phyloP scores from a whole-genome alignment of 805 yeast genomes.

The Candida andamanensis region DNA sequence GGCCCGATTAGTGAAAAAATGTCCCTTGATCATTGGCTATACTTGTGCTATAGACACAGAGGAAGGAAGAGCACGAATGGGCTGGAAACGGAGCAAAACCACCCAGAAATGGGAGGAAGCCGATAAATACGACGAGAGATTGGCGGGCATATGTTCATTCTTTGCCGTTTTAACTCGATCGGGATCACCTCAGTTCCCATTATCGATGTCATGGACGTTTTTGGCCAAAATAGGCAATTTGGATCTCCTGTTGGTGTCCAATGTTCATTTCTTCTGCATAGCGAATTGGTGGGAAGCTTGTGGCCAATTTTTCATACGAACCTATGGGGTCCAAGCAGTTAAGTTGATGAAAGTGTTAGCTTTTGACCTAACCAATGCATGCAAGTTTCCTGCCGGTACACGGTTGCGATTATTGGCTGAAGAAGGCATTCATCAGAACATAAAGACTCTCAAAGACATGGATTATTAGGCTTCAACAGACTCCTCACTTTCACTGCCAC shows the following conservation, averaged over 20 bases:
- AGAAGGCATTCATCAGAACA: slow-evolving; percentile 56
- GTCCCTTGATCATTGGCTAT: slow-evolving; percentile 85
- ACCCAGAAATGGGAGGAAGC: slow-evolving; percentile 53
- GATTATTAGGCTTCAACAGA: slow-evolving; percentile 14
- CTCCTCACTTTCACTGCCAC: slow-evolving; percentile 6
- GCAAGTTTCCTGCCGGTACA: slow-evolving; percentile 69
- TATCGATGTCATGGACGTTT: slow-evolving; percentile 54
- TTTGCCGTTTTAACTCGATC: slow-evolving; percentile 68
- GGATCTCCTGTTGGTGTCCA: slow-evolving; percentile 44
- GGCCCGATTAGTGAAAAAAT: slow-evolving; percentile 86
- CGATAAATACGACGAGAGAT: slow-evolving; percentile 72
- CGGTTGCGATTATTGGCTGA: slow-evolving; percentile 74
- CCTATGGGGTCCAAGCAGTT: slow-evolving; percentile 64
- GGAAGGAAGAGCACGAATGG: slow-evolving; percentile 80
- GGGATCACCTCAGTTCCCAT: slow-evolving; percentile 41
- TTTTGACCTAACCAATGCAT: slow-evolving; percentile 20
- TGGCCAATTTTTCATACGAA: slow-evolving; percentile 48
- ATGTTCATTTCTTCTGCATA: slow-evolving; percentile 65
- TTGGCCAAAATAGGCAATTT: slow-evolving; percentile 68
- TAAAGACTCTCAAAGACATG: slow-evolving; percentile 45
- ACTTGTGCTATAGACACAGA: slow-evolving; percentile 72
- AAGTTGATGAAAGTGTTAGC: slow-evolving; percentile 33
- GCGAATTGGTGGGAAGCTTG: slow-evolving; percentile 93
- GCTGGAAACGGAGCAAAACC: slow-evolving; percentile 61
- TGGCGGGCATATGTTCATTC: slow-evolving; percentile 79